phyloP scores from a whole-genome alignment of 164 flowering plant species.

The Protea cynaroides region DNA sequence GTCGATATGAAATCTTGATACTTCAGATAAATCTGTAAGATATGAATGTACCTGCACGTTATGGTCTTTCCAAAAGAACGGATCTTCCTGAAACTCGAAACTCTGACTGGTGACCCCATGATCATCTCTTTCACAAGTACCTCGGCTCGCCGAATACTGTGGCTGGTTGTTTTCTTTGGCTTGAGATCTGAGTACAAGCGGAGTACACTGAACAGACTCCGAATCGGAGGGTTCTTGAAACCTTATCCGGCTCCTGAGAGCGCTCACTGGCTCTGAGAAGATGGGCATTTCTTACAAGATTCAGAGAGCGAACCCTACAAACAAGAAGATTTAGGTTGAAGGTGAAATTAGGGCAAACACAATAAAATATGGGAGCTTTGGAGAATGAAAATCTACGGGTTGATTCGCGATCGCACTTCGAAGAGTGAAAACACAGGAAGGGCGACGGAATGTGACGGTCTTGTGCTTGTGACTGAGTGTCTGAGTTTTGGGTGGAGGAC shows the following conservation, averaged over 20 bases:
- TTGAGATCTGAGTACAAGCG: constrained; percentile 41
- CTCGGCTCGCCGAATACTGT: constrained; percentile 15
- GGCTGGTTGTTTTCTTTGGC: constrained; percentile 23
- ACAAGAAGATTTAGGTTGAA: background rate
- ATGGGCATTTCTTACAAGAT: constrained; percentile 43
- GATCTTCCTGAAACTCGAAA: constrained; percentile 79
- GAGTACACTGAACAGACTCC: constrained; percentile 34
- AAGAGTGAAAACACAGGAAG: background rate
- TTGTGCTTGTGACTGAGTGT: background rate
- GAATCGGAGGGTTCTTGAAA: constrained; percentile 38
- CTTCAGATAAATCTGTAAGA: too few species aligned
- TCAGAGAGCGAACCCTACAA: background rate
- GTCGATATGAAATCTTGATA: too few species aligned
- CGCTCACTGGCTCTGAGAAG: constrained; percentile 59
- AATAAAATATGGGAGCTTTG: background rate
- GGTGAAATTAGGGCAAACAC: background rate
- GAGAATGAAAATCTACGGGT: constrained; percentile 2
- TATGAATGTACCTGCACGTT: constrained; percentile 65
- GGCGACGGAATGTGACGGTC: constrained; percentile 2
- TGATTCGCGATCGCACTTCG: background rate
- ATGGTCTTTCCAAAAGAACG: constrained; percentile 84
- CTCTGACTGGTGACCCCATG: constrained; percentile 25
- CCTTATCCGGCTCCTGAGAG: constrained; percentile 59
- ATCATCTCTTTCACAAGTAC: constrained; percentile 24
- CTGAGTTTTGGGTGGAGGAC: too few species aligned